These are phyloP conservation scores for Monilinia vaccinii-corymbosi DNA, from an alignment of 2,329 filamentous ascomycete species.

Conservation along the genomic window DNA sequence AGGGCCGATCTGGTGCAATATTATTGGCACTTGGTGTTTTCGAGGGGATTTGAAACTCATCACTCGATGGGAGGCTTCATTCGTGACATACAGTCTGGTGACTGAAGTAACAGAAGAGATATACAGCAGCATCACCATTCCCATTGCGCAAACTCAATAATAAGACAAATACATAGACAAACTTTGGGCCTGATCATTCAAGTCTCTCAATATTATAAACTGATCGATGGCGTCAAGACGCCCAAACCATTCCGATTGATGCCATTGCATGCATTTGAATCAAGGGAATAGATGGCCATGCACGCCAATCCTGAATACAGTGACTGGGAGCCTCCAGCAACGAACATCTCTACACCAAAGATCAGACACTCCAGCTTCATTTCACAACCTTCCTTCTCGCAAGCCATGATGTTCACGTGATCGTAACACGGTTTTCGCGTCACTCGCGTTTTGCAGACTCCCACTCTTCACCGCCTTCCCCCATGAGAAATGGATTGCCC, in stretches of 20 bases:
- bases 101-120: not conserved
- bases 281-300: not conserved
- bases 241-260: not conserved
- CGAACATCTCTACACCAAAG: not conserved
- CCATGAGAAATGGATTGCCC: not conserved
- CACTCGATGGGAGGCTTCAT: constrained; percentile 14
- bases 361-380: not conserved
- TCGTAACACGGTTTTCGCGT: not conserved
- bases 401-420: not conserved
- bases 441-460: not conserved
- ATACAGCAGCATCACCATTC: not conserved
- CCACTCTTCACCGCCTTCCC: not conserved
- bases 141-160: not conserved
- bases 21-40: not conserved
- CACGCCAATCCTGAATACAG: not conserved
- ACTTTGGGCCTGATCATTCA: not conserved
- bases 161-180: not conserved
- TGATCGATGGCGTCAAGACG: not conserved
- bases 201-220: not conserved
- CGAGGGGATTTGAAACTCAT: constrained; percentile 13
- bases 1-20: not conserved
- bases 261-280: not conserved
- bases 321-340: not conserved
- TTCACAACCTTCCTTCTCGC: not conserved
- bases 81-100: not conserved